Evolutionary conservation across 441 rosid species (phyloP).

Genomic region (Adansonia rubrostipa): DNA sequence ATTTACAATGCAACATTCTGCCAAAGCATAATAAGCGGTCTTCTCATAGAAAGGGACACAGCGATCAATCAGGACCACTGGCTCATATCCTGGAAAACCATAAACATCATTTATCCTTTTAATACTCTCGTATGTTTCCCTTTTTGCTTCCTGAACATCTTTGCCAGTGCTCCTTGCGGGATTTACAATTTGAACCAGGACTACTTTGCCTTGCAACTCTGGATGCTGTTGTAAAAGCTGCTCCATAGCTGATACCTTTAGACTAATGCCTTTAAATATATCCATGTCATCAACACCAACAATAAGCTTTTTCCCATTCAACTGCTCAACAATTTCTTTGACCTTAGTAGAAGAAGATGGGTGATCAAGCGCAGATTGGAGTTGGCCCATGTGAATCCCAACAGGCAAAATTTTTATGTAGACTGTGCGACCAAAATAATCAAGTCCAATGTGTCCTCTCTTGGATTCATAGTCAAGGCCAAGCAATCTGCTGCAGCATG

Average conservation of each 20-base stretch:
- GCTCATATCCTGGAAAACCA: conserved; percentile 67
- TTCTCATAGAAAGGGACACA: conserved; percentile 65
- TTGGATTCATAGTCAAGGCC: conserved; percentile 31
- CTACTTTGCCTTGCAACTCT: conserved; percentile 25
- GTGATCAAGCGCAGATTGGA: conserved; percentile 24
- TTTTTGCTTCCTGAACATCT: conserved; percentile 70
- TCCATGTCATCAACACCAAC: conserved; percentile 32
- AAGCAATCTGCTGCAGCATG: conserved; percentile 31
- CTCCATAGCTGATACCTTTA: conserved; percentile 26
- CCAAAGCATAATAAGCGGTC: conserved; percentile 32
- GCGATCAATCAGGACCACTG: conserved; percentile 76
- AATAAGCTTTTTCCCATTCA: conserved; percentile 13
- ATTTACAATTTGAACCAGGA: conserved; percentile 71
- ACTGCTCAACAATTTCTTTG: conserved; percentile 25
- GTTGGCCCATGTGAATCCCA: conserved; percentile 28
- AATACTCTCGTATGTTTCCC: conserved; percentile 55
- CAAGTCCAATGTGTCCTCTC: conserved; percentile 32
- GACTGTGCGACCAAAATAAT: conserved; percentile 27
- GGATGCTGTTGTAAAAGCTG: conserved; percentile 22
- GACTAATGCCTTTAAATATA: conserved; percentile 28
- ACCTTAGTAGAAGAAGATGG: conserved; percentile 23
- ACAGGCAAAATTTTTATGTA: conserved; percentile 27
- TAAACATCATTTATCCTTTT: conserved; percentile 62
- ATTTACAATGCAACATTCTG: conserved; percentile 30
- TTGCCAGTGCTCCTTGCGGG: conserved; percentile 84